Evolutionary conservation across 2,329 filamentous ascomycete species (phyloP), one percentile per base, ranked within the genome.

Genomic region (Berkeleyomyces rouxiae): DNA sequence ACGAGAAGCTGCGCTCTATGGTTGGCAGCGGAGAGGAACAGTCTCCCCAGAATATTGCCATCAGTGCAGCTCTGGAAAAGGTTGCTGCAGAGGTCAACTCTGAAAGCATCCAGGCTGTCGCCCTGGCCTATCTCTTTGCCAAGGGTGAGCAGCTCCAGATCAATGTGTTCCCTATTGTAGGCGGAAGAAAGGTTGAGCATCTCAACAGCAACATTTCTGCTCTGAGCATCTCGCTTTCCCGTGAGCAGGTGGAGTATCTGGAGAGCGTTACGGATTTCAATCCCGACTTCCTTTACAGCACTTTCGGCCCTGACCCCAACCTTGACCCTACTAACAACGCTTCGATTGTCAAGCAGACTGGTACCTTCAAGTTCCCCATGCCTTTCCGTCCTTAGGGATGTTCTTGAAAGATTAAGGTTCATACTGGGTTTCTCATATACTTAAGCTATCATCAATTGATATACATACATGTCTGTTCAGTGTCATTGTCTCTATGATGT

Each of bases 51-150:
- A 79, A 82, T 63, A 71, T 70, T 5, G 76, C 76, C 61, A 75
- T 83, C 42, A 81, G 79, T 59, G 76, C 75, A 37, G 81, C 81
- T 0, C 75, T 90, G 0, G 82, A 80, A 36, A 77, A 81, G 67
- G 77, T 87, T 6, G 82, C 81, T 0, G 75, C 76, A 6, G 74
- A 78, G 64, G 80, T 84, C 67, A 78, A 79, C 1, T 74, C 77
- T 61, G 81, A 68, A 1, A 74, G 78, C 40, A 77, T 88, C 58
- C 85, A 83, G 3, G 79, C 79, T 44, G 73, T 88, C 42, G 79
- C 79, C 0, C 70, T 81, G 59, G 78, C 78, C 4, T 82, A 82
- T 65, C 73, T 81, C 10, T 70, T 75, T 67, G 70, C 74, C 65
- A 82, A 82, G 72, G 72, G 77, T 0, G 74, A 75, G 0, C 53